phyloP scores from a whole-genome alignment of 179 eudicot species.

The Amaranthus tricolor region DNA sequence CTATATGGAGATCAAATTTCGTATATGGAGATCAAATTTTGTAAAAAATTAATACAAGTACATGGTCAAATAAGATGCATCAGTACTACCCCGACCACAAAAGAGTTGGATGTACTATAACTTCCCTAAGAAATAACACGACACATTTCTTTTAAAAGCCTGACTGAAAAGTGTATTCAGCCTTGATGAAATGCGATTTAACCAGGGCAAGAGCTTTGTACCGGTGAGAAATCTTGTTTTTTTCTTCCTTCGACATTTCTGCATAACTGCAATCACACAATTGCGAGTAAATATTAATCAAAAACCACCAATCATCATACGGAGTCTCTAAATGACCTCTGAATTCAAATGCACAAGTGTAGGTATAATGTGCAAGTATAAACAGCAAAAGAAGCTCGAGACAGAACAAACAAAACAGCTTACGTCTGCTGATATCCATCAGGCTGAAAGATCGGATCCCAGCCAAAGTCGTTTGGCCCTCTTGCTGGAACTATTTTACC shows the following conservation, averaged over 20 bases:
- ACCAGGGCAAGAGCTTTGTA: conserved; percentile 72
- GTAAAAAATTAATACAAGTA: no score
- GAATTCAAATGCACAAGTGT: neutral
- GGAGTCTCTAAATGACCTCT: neutral
- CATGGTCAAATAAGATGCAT: no score
- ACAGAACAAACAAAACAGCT: conserved; percentile 12
- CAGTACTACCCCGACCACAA: no score
- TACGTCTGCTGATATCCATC: conserved; percentile 90
- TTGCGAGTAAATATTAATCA: neutral
- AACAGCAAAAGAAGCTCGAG: neutral
- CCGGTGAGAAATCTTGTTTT: conserved; percentile 93
- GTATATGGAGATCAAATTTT: no score
- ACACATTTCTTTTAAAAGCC: conserved; percentile 6
- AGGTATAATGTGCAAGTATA: neutral
- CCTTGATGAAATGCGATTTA: conserved; percentile 78
- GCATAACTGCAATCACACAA: conserved; percentile 57
- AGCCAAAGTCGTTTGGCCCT: conserved; percentile 94
- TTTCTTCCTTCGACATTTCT: conserved; percentile 91
- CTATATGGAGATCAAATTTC: no score
- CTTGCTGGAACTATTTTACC: conserved; percentile 87
- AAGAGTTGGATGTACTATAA: no score
- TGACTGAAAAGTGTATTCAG: conserved; percentile 53
- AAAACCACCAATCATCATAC: neutral
- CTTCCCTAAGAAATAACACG: no score
- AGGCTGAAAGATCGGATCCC: conserved; percentile 96